Evolutionary conservation across 2,329 filamentous ascomycete species (phyloP), one percentile per base, ranked within the genome.

Genomic region (Penicillium sp.): DNA sequence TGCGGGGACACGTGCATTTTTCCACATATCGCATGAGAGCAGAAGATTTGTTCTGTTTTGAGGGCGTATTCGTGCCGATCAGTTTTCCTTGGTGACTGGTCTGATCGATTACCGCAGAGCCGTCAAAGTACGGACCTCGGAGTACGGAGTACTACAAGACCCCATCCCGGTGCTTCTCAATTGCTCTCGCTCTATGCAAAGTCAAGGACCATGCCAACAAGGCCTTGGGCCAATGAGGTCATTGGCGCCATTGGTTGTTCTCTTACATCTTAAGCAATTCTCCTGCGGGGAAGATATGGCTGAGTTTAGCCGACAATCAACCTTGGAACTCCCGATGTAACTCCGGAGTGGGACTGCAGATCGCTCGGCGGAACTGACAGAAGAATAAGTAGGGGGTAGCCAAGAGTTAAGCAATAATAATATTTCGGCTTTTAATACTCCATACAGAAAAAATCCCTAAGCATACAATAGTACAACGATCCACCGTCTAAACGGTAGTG

Each of bases 401-500:
- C n/a, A n/a, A n/a, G n/a, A 18, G 14, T 16, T 14, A 14, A 35
- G 22, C 41, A 19, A 46, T 46, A 45, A 56, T 53, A 37, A 44
- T 25, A 31, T 44, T 57, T 57, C 42, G 38, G 40, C 49, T 57
- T 56, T 58, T 53, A 47, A 39, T 60, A 60, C 54, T n/a, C n/a
- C n/a, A n/a, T n/a, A n/a, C n/a, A n/a, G n/a, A 54, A 45, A 49
- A 22, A 13, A 38, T 8, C 30, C 31, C 12, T 12, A 16, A 37
- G n/a, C n/a, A 50, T 43, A 44, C 41, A 46, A 36, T 31, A 39
- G 13, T 35, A 16, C 27, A 37, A 41, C 40, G 19, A 34, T 12
- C 37, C 33, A 12, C 37, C 33, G 10, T 36, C 54, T 70, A 77
- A 33, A 77, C 71, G 28, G 73, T 76, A n/a, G 67, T 75, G 60